Evolutionary conservation across 192 early-diverging fungal genomes (phyloP), one percentile per base, ranked within the genome.

Genomic region (Coemansia sp.): DNA sequence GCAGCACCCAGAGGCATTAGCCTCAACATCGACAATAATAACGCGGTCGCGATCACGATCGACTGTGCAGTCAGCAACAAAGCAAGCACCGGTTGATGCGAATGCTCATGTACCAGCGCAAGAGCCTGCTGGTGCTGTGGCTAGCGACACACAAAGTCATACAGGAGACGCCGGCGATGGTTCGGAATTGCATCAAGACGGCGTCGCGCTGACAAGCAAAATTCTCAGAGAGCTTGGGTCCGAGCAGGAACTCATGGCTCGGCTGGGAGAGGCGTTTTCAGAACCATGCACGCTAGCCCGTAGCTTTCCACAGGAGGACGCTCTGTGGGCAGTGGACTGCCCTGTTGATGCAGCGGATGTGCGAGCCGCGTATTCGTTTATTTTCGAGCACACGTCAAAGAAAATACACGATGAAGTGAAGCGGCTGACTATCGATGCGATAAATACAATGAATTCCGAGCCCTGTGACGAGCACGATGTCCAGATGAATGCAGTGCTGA

Each of bases 261-360:
- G 64, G 53, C 76, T 79, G 12, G 49, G 42, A 5, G 38, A 49
- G 35, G 67, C 68, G 10, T 79, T 79, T 28, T 58, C 66, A 3
- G 76, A 79, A 10, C 76, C 76, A 28, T 79, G 76, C 31, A 66
- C 64, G 30, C 57, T 79, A 45, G 76, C 76, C 12, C 70, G 67
- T 31, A 73, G 76, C 63, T 81, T 81, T 51, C 69, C 69, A 7
- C 73, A 77, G 33, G 44, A 42, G 6, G 53, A 77, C 42, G 25
- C 60, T 3, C 57, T 12, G 10, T 54, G 56, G 33, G 65, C 63
- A 1, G 33, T 54, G 53, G 23, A 64, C 10, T 81, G 80, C 23
- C 80, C 80, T 10, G 73, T 81, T 28, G 72, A 81, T 27, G 60
- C 72, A 4, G 43, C 50, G 0, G 72, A 74, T 46, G 78, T 69